Conservation (phyloP, 1,139 yeast genomes). For the Casaregolazyma lundiana region DNA sequence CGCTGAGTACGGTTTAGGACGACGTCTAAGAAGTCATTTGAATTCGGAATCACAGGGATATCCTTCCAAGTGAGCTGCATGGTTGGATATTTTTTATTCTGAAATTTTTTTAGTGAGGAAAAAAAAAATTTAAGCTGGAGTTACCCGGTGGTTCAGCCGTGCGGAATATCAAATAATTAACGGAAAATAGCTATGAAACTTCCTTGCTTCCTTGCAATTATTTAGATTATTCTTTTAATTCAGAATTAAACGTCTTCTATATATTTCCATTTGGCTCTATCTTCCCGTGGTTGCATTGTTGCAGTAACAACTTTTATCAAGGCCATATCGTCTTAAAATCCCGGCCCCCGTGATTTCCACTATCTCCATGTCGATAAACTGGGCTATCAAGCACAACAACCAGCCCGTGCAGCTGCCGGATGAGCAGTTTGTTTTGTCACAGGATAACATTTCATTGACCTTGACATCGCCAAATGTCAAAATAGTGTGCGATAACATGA, state of each 20-base stretch:
- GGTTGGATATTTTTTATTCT: conserved; percentile 11
- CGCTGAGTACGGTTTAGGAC: conserved; percentile 96
- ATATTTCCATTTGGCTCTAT: not conserved
- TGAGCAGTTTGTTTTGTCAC: conserved; percentile 19
- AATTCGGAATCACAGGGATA: conserved; percentile 87
- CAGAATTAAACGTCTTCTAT: no score
- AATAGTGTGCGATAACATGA: conserved; percentile 10
- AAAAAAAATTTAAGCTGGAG: not conserved
- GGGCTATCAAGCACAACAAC: conserved; percentile 22
- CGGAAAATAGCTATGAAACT: not conserved
- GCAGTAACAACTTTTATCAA: not conserved
- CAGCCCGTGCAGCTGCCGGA: conserved; percentile 24
- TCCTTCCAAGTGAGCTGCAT: conserved; percentile 99
- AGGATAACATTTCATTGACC: conserved; percentile 2
- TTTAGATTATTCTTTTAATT: no score
- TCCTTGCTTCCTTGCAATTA: no score
- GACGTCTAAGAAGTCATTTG: conserved; percentile 92
- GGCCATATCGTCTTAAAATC: not conserved
- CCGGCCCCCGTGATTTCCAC: not conserved
- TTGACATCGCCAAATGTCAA: conserved; percentile 7
- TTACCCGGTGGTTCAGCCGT: not conserved
- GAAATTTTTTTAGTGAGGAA: conserved; percentile 11
- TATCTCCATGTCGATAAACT: conserved; percentile 25
- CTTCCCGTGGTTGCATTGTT: not conserved
- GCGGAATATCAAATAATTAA: not conserved